A percentile compares a stretch with the other conserved stretches of the same genome.
Evolutionary conservation across 2,329 filamentous ascomycete genomes (phyloP).

Genomic region (Aspergillus caelatus): DNA sequence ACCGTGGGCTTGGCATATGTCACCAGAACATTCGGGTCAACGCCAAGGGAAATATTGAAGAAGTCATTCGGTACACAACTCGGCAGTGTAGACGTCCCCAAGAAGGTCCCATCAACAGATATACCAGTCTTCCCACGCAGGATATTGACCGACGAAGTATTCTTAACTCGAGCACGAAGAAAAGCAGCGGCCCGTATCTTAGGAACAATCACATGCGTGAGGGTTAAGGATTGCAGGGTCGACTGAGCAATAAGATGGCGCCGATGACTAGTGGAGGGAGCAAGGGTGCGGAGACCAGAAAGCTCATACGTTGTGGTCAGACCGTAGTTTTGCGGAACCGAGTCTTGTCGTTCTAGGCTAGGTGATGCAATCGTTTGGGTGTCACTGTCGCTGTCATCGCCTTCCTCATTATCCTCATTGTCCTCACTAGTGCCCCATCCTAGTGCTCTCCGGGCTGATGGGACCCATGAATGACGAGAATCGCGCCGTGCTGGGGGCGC

Average conservation of each 20-base stretch:
- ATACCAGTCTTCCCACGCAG: slow-evolving; percentile 30
- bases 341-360: slow-evolving; percentile 31
- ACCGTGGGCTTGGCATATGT: slow-evolving; percentile 35
- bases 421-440: not conserved
- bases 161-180: slow-evolving; percentile 42
- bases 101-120: slow-evolving; percentile 34
- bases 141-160: slow-evolving; percentile 38
- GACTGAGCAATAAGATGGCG: slow-evolving; percentile 44
- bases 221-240: slow-evolving; percentile 35
- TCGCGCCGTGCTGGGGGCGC: not conserved
- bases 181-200: slow-evolving; percentile 45
- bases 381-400: slow-evolving; percentile 17
- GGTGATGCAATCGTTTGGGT: slow-evolving; percentile 1
- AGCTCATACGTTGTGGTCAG: slow-evolving; percentile 46
- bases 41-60: slow-evolving; percentile 35
- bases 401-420: slow-evolving; percentile 1
- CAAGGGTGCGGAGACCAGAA: slow-evolving; percentile 40
- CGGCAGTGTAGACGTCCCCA: slow-evolving; percentile 31
- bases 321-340: slow-evolving; percentile 43
- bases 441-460: not conserved
- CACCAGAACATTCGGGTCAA: slow-evolving; percentile 36
- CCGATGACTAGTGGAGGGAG: slow-evolving; percentile 36
- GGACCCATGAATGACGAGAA: not conserved
- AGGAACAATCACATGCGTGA: slow-evolving; percentile 44
- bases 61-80: slow-evolving; percentile 29